Percentiles rank a stretch among this genome's conserved stretches.
These are phyloP conservation scores for Stachybotrys elegans DNA, from an alignment of 2,329 filamentous ascomycete species.

Conservation along the genomic window DNA sequence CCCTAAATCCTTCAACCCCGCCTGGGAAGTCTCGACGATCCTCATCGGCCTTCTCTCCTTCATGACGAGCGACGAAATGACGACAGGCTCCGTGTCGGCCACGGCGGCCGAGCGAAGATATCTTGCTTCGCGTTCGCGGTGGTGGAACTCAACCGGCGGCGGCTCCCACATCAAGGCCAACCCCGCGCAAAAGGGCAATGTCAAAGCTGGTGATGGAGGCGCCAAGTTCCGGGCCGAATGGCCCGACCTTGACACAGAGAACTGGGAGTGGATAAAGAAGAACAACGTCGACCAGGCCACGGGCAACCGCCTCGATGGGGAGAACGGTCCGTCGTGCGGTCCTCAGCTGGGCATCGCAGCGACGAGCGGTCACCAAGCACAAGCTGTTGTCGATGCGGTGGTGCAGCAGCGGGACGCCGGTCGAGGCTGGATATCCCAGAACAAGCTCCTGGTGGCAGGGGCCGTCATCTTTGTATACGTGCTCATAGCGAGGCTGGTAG, in stretches of 20 bases:
- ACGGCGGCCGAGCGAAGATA: constrained; percentile 72
- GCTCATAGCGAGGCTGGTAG: constrained; percentile 69
- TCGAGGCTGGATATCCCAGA: constrained; percentile 73
- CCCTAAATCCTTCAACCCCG: constrained; percentile 95
- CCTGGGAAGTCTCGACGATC: constrained; percentile 97
- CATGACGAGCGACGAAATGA: constrained; percentile 99
- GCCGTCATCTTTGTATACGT: constrained; percentile 76
- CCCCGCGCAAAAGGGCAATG: constrained; percentile 62
- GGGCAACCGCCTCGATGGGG: constrained; percentile 50
- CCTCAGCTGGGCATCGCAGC: constrained; percentile 53
- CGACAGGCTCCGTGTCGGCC: constrained; percentile 80
- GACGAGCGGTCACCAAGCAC: constrained; percentile 57
- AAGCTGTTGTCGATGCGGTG: constrained; percentile 71
- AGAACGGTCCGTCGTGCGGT: constrained; percentile 48
- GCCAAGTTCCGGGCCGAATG: constrained; percentile 86
- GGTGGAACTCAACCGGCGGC: constrained; percentile 96
- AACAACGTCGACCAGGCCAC: constrained; percentile 73
- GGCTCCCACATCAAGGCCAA: constrained; percentile 60
- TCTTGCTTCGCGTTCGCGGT: constrained; percentile 72
- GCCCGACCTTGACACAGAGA: constrained; percentile 83
- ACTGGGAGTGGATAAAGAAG: constrained; percentile 87
- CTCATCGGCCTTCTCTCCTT: constrained; percentile 90
- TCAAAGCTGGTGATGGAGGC: constrained; percentile 89
- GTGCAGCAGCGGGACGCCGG: constrained; percentile 74
- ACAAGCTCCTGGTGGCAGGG: constrained; percentile 71